A percentile compares a stretch with the other conserved stretches of the same genome.
phyloP scores from a whole-genome alignment of 192 early-diverging fungal genomes.

The Podila horticola region DNA sequence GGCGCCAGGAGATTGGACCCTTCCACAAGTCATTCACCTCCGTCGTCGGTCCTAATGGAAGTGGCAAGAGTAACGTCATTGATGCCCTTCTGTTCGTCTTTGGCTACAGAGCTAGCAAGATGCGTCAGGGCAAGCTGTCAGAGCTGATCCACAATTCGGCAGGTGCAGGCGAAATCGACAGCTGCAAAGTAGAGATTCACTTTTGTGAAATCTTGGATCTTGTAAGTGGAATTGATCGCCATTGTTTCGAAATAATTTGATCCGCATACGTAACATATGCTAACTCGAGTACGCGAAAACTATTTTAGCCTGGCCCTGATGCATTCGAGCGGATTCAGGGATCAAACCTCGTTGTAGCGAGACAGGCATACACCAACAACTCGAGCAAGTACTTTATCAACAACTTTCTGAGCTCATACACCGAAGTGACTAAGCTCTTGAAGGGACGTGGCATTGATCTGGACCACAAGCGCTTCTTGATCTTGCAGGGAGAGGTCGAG shows the following conservation, averaged over 20 bases:
- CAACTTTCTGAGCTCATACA: slow-evolving; percentile 71
- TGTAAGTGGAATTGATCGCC: slow-evolving; percentile 47
- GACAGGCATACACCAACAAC: slow-evolving; percentile 75
- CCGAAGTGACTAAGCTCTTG: slow-evolving; percentile 86
- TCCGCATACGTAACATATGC: background rate
- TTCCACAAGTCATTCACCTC: slow-evolving; percentile 91
- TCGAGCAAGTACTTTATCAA: slow-evolving; percentile 84
- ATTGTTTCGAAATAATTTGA: background rate
- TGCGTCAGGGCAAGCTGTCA: slow-evolving; percentile 94
- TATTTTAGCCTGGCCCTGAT: slow-evolving; percentile 66
- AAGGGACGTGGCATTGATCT: slow-evolving; percentile 91
- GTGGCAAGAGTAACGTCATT: slow-evolving; percentile 99
- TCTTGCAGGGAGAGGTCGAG: slow-evolving; percentile 98
- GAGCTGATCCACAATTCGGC: slow-evolving; percentile 96
- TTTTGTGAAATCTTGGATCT: slow-evolving; percentile 92
- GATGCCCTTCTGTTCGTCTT: slow-evolving; percentile 98
- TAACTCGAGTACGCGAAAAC: background rate
- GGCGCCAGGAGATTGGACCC: slow-evolving; percentile 91
- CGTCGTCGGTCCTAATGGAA: slow-evolving; percentile 97
- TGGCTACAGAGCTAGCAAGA: slow-evolving; percentile 97
- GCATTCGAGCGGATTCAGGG: slow-evolving; percentile 67
- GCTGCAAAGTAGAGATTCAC: slow-evolving; percentile 92
- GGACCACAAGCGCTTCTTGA: slow-evolving; percentile 98
- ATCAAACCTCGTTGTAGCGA: slow-evolving; percentile 82
- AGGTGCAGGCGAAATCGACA: slow-evolving; percentile 71